Evolutionary conservation across 1,139 yeast genomes (phyloP), one percentile per base, ranked within the genome.

Genomic region (Pichia sp.): DNA sequence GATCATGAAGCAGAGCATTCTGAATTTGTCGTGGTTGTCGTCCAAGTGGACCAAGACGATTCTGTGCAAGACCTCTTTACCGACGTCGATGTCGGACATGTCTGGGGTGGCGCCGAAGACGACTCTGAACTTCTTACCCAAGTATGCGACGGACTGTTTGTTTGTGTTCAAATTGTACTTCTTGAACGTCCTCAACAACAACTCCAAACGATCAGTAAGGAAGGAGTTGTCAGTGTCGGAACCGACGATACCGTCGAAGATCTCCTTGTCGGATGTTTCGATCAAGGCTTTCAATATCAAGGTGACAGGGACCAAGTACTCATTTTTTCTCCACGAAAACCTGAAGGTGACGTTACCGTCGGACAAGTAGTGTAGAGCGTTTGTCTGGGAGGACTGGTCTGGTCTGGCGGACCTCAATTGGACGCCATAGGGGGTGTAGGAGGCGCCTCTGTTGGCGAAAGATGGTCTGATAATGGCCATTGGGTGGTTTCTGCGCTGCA

Each of bases 381-480:
- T 93, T 3, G 99, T 91, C 73, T 92, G 98, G 16, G 99, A 91
- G 12, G 97, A 88, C 74, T 93, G 98, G 71, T 95, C 99, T 4
- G 96, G 96, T 69, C 99, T 84, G 6, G 91, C 97, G 61, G 87
- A 83, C 73, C 99, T 83, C 59, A 93, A 87, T 75, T 92, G 98
- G 58, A 93, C 83, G 83, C 99, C 99, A 64, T 74, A 95, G 61
- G 85, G 84, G 50, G 97, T 78, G 74, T 95, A 93, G 7, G 91
- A 74, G 14, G 93, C 87, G 64, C 99, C 99, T 78, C 99, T 86
- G 74, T 91, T 91, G 53, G 86, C 86, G 68, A 93, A 93, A 16
- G 96, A 87, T 38, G 97, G 95, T 75, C 99, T 90, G 58, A 91
- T 85, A 64, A 93, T 84, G 9, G 98, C 98, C 97, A 93, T 90